A percentile compares a stretch with the other conserved stretches of the same genome.
Conservation (phyloP, 495 filamentous ascomycete species). For the Penicillium verhagenii region DNA sequence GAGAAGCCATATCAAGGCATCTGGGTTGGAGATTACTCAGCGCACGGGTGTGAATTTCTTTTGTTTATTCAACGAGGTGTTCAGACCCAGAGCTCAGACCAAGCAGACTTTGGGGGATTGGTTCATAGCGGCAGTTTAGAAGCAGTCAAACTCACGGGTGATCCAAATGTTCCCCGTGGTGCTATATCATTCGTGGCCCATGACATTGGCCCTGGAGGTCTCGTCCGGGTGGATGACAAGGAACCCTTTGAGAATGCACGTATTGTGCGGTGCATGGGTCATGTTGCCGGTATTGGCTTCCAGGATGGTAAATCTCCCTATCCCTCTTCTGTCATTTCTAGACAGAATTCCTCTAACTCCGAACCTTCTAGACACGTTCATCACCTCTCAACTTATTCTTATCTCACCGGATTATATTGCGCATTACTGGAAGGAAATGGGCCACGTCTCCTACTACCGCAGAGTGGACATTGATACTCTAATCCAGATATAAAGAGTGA, state of each 20-base stretch:
- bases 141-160: constrained; percentile 88
- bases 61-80: constrained; percentile 66
- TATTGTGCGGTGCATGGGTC: constrained; percentile 72
- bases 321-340: neutral
- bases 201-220: constrained; percentile 66
- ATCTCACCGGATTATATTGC: constrained; percentile 74
- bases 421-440: constrained; percentile 78
- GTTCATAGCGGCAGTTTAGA: constrained; percentile 58
- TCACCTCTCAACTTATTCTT: constrained; percentile 72
- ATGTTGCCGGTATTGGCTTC: constrained; percentile 73
- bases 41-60: constrained; percentile 86
- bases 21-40: constrained; percentile 88
- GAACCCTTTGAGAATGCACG: constrained; percentile 68
- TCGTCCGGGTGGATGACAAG: constrained; percentile 61
- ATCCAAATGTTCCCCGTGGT: constrained; percentile 83
- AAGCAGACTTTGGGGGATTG: neutral
- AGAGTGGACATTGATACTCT: constrained; percentile 79
- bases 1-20: constrained; percentile 82
- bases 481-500: constrained; percentile 52
- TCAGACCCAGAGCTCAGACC: neutral
- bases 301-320: constrained; percentile 56
- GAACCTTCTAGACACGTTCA: constrained; percentile 60
- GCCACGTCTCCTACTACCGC: constrained; percentile 77
- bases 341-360: neutral
- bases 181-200: constrained; percentile 76